These are phyloP conservation scores for Pichia terricola DNA, from an alignment of 1,139 yeast genomes.

Conservation along the genomic window DNA sequence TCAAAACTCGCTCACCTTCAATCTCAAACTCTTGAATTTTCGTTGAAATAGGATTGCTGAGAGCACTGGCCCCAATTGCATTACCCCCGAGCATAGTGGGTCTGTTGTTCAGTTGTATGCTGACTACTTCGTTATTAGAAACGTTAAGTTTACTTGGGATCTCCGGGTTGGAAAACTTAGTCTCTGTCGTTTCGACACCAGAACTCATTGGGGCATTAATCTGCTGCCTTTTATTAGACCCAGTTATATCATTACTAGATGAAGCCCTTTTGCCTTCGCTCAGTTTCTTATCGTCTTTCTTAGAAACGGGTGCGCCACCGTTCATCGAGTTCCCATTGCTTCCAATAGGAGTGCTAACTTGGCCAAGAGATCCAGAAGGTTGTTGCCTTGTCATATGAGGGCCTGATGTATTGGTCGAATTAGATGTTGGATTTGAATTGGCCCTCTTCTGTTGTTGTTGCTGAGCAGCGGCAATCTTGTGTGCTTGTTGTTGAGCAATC, in stretches of 20 bases:
- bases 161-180: conserved; percentile 64
- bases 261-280: background rate
- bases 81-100: conserved; percentile 86
- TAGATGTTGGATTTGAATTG: too few relatives aligned
- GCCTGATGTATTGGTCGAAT: too few relatives aligned
- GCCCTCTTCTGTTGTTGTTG: too few relatives aligned
- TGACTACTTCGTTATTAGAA: conserved; percentile 52
- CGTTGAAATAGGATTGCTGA: conserved; percentile 66
- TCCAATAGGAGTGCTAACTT: too few relatives aligned
- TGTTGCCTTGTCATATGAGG: too few relatives aligned
- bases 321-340: too few relatives aligned
- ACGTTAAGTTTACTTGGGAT: conserved; percentile 62
- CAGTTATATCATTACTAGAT: background rate
- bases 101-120: conserved; percentile 48
- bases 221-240: conserved; percentile 5
- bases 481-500: conserved; percentile 18
- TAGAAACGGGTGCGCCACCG: background rate
- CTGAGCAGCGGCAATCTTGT: background rate
- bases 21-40: conserved; percentile 77
- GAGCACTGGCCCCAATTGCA: conserved; percentile 56
- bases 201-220: conserved; percentile 30
- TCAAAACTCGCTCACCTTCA: conserved; percentile 74
- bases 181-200: conserved; percentile 10
- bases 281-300: background rate
- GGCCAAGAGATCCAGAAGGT: too few relatives aligned